phyloP scores from a whole-genome alignment of 805 yeast species.

The Metschnikowia proteae region DNA sequence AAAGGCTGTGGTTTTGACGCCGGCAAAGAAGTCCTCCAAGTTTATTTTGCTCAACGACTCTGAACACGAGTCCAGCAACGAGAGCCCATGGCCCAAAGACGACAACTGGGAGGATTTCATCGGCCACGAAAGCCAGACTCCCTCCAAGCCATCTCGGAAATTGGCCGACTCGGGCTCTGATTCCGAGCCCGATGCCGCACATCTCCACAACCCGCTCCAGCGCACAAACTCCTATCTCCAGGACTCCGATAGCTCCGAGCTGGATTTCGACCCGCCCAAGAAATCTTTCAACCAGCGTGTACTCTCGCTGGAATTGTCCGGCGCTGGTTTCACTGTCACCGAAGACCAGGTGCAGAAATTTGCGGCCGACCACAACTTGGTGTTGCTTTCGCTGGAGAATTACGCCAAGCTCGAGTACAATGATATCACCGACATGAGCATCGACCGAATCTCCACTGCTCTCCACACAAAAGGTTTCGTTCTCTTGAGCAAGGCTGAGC shows the following conservation, averaged over 20 bases:
- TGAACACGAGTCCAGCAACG: conserved; percentile 15
- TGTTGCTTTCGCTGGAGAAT: conserved; percentile 28
- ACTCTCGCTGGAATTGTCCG: conserved; percentile 17
- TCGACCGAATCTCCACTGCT: conserved; percentile 22
- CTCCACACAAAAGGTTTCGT: conserved; percentile 27
- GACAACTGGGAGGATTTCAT: conserved; percentile 39
- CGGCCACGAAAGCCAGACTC: conserved; percentile 24
- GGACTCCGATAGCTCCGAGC: conserved; percentile 29
- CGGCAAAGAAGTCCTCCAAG: conserved; percentile 35
- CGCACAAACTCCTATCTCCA: conserved; percentile 23
- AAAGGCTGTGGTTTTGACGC: conserved; percentile 22
- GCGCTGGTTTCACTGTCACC: conserved; percentile 13
- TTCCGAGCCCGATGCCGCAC: conserved; percentile 8
- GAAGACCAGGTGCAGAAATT: conserved; percentile 30
- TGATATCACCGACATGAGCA: conserved; percentile 21
- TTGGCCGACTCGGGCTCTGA: conserved; percentile 15
- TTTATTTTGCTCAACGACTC: conserved; percentile 28
- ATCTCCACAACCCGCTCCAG: conserved; percentile 10
- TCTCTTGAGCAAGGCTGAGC: conserved; percentile 25
- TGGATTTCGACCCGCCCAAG: conserved; percentile 17
- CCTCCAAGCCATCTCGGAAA: conserved; percentile 21
- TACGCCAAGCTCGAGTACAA: conserved; percentile 29
- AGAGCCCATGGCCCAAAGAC: conserved; percentile 17
- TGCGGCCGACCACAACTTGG: conserved; percentile 32
- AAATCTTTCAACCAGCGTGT: conserved; percentile 11